Conservation (phyloP, 2,329 filamentous ascomycete genomes). For the Ophiostoma australiae region DNA sequence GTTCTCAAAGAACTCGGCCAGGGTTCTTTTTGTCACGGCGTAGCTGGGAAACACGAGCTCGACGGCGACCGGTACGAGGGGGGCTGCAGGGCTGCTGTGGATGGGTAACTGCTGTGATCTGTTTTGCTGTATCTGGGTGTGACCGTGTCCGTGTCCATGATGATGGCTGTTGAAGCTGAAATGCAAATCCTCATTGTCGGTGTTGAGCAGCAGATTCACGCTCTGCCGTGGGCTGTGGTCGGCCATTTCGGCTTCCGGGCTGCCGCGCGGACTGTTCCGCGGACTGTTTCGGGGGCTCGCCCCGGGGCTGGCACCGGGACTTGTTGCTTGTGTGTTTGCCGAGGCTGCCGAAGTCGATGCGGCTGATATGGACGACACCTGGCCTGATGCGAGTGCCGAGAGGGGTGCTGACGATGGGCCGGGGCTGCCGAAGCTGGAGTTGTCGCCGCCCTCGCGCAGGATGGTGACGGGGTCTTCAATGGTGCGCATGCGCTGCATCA, state of each 20-base stretch:
- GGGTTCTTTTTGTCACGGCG: slow-evolving; percentile 25
- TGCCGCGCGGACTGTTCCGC: neutral
- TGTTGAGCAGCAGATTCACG: neutral
- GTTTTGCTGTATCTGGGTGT: neutral
- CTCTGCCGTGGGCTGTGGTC: slow-evolving; percentile 16
- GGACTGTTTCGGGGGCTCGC: neutral
- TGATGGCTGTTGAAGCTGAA: neutral
- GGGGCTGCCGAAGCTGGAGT: neutral
- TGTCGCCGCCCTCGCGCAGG: slow-evolving; percentile 14
- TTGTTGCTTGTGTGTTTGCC: slow-evolving; percentile 4
- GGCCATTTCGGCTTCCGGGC: slow-evolving; percentile 4
- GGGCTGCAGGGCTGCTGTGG: neutral
- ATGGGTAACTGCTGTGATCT: neutral
- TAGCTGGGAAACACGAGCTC: slow-evolving; percentile 28
- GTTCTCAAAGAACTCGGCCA: slow-evolving; percentile 31
- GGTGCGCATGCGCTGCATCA: slow-evolving; percentile 31
- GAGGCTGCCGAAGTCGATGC: slow-evolving; percentile 15
- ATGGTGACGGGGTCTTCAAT: slow-evolving; percentile 25
- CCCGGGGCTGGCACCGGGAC: neutral
- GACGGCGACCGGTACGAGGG: slow-evolving; percentile 9
- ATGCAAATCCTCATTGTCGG: neutral
- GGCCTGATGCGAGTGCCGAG: neutral
- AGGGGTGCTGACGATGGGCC: neutral
- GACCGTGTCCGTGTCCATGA: neutral
- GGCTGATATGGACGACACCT: neutral